These are phyloP conservation scores for Fragaria ananassa DNA, from an alignment of 306 rosid genomes.

Conservation along the genomic window DNA sequence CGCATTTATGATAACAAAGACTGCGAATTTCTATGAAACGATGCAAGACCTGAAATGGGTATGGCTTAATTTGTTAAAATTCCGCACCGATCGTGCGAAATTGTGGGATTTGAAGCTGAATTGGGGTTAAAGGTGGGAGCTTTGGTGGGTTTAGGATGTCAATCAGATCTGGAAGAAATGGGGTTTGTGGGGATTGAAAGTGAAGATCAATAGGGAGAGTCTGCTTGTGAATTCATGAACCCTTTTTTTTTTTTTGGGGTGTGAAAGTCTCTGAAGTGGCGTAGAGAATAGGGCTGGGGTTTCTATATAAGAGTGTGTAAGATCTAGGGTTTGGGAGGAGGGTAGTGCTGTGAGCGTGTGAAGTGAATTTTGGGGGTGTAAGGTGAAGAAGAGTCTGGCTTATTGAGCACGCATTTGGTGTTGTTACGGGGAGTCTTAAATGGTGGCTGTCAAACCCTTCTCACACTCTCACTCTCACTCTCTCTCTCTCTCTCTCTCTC, in stretches of 20 bases:
- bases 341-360: slow-evolving; percentile 8
- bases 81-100: slow-evolving; percentile 23
- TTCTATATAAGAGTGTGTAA: not conserved
- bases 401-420: slow-evolving; percentile 46
- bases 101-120: not conserved
- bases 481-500: slow-evolving; percentile 17
- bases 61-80: slow-evolving; percentile 3
- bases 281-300: slow-evolving; percentile 31
- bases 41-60: slow-evolving; percentile 19
- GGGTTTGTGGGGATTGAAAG: slow-evolving; percentile 6
- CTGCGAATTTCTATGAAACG: slow-evolving; percentile 18
- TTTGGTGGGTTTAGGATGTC: not conserved
- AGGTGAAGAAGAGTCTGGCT: slow-evolving; percentile 27
- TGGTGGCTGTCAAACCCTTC: slow-evolving; percentile 37
- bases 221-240: slow-evolving; percentile 1
- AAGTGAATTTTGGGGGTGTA: not conserved
- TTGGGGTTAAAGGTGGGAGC: slow-evolving; percentile 4
- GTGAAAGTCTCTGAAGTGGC: slow-evolving; percentile 31
- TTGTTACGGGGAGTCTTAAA: slow-evolving; percentile 35
- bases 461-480: slow-evolving; percentile 16
- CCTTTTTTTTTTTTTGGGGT: not conserved
- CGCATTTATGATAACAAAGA: slow-evolving; percentile 14
- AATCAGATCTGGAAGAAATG: slow-evolving; percentile 51
- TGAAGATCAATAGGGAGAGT: slow-evolving; percentile 8
- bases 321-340: not conserved